These are phyloP conservation scores for Colletotrichum endophyticum DNA, from an alignment of 2,329 filamentous ascomycete species.

Conservation along the genomic window DNA sequence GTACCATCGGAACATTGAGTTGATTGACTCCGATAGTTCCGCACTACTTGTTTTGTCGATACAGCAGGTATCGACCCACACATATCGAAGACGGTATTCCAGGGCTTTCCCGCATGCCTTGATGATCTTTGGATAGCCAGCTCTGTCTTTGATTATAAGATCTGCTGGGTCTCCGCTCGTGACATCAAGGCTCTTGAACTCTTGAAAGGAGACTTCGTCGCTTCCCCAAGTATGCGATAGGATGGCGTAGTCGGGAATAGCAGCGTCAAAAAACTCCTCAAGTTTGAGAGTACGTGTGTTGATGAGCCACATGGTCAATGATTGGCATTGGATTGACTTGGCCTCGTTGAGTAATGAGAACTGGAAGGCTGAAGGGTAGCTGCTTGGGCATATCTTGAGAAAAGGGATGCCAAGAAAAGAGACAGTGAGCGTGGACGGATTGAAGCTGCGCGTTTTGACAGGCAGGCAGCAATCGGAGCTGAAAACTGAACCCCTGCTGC, in stretches of 20 bases:
- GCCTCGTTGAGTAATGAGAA: neutral
- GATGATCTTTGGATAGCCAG: neutral
- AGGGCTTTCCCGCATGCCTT: neutral
- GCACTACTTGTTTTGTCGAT: neutral
- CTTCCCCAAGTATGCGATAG: neutral
- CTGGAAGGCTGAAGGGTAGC: accelerated
- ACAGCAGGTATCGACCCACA: neutral
- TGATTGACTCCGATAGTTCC: neutral
- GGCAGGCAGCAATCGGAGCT: neutral
- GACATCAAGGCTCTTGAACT: neutral
- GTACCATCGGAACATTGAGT: neutral
- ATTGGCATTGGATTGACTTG: accelerated
- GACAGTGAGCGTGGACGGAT: neutral
- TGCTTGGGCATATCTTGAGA: neutral
- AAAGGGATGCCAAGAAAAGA: neutral
- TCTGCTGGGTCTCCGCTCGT: neutral
- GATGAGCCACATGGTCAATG: neutral
- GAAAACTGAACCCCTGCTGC: neutral
- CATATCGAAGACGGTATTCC: neutral
- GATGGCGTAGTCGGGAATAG: neutral
- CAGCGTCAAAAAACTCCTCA: neutral
- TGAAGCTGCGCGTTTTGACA: neutral
- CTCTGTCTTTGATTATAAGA: neutral
- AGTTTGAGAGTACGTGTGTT: neutral
- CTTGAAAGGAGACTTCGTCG: neutral